Base-by-base conservation (phyloP, 139 green algal genomes). In the Volvox reticuliferus region DNA sequence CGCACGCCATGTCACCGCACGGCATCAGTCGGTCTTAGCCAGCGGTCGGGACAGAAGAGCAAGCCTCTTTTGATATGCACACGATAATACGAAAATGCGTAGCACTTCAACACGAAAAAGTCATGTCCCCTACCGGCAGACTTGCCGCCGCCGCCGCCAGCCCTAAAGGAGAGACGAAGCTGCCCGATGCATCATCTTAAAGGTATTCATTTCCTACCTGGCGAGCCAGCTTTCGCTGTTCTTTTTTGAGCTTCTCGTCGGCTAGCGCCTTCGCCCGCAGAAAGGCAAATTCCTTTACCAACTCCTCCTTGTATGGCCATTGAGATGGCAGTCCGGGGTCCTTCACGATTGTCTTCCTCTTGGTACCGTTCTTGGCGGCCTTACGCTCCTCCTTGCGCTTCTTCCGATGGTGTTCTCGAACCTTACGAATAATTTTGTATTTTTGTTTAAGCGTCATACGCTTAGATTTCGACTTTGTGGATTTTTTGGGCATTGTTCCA, bases 241-340 rank as follows among this genome's bases (percentile, higher is more conserved):
- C 94, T 82, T 97, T 98, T 87, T 96, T 97, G 9, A 68, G 67
- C 73, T 95, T 94, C 89, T 97, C 94, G 21, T 95, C 88, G 20
- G 94, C 92, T 14, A 96, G 87, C 2, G 95, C 96, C 17, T 96
- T 91, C 77, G 97, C 91, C 67, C 95, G 91, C 89, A 99, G 94
- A 78, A 96, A 96, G 20, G 97, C 95, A 71, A 99, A 93, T 91
- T 99, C 96, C 88, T 97, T 97, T 0, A 99, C 89, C 3, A 99
- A 94, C 88, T 99, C 95, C 86, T 99, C 97, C 69, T 97, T 99
- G 95, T 99, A 99, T 1, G 98, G 98, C 96, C 96, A 99, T 36
- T 96, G 88, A 2, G 91, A 93, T 20, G 98, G 98, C 36, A 99
- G 97, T 18, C 98, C 98, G 12, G 98, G 98, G 92, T 99, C 98